Base-by-base conservation (phyloP, 2,329 filamentous ascomycete species). In the Lecanicillium sp. region DNA sequence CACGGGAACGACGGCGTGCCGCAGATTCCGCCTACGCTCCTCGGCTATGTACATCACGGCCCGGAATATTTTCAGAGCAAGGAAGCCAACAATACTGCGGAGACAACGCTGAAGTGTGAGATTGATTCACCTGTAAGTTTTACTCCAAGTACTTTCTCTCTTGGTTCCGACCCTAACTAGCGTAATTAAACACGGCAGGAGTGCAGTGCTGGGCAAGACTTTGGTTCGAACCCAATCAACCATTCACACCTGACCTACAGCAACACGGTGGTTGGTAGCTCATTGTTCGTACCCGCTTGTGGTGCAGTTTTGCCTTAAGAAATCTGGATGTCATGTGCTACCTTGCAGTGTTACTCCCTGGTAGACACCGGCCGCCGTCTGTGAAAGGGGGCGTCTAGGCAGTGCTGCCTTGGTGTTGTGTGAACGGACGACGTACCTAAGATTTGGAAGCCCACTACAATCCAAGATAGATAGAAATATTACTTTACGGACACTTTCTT, bases 1-100 rank as follows among this genome's bases (percentile, higher is more conserved):
- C 79, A 84, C 57, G 58, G 57, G 37, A 61, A 71, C 48, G 81
- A 85, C 52, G 72, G 76, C 1, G 72, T 84, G 2, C 77, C 81
- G 0, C 68, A 74, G 22, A 61, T 84, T 29, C 79, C 80, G 3
- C 69, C 76, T 6, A 53, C 71, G 33, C 20, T 68, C n/a, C 50
- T 78, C 38, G 70, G 69, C 28, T 84, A 74, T 60, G 58, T 65
- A 19, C 79, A 83, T 53, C 69, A 74, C 14, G 71, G 62, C 18
- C 77, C 79, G 0, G 37, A 40, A 13, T 40, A 40, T n/a, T 40
- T 17, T 12, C 31, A 40, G 12, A 40, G 37, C 15, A 5, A 40
- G 17, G 31, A 35, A 4, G 2, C 25, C 4, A 35, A 35, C 13
- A 40, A 35, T 17, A 35, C 37, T 3, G 30, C 37, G 11, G 37